Conservation (phyloP, 164 flowering plant genomes). For the Pachysandra terminalis region DNA sequence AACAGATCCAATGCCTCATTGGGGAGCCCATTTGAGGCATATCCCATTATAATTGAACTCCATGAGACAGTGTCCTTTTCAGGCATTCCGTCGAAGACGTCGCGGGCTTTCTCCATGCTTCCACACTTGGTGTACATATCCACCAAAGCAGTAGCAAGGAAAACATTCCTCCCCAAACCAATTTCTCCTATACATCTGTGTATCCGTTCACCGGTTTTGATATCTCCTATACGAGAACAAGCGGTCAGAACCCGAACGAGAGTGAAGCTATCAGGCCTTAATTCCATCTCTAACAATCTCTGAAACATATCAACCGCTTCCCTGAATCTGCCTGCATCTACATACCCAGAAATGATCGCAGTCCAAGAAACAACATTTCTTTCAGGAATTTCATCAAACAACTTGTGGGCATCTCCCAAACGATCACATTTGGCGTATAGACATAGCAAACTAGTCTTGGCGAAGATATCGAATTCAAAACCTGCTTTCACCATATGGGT, state of each 20-base stretch:
- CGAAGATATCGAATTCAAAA: conserved; percentile 27
- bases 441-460: conserved; percentile 26
- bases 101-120: conserved; percentile 25
- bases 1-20: conserved; percentile 31
- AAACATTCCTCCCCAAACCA: conserved; percentile 23
- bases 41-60: conserved; percentile 30
- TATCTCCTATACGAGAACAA: conserved; percentile 30
- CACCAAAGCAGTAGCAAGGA: conserved; percentile 28
- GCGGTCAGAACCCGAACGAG: conserved; percentile 28
- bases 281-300: conserved; percentile 15
- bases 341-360: conserved; percentile 28
- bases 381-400: conserved; percentile 28
- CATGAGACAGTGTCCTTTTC: conserved; percentile 31
- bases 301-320: conserved; percentile 26
- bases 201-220: conserved; percentile 22
- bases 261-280: conserved; percentile 29
- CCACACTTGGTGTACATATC: conserved; percentile 38
- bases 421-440: conserved; percentile 20
- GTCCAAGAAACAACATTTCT: conserved; percentile 34
- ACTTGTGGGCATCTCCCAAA: conserved; percentile 16
- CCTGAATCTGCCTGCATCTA: conserved; percentile 11
- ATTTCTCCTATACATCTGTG: conserved; percentile 18
- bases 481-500: conserved; percentile 26
- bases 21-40: conserved; percentile 31
- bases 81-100: conserved; percentile 25